Percentiles rank a stretch among this genome's conserved stretches.
These are phyloP conservation scores for Malassezia equina DNA, from an alignment of 1,284 basidiomycete species.

Conservation along the genomic window DNA sequence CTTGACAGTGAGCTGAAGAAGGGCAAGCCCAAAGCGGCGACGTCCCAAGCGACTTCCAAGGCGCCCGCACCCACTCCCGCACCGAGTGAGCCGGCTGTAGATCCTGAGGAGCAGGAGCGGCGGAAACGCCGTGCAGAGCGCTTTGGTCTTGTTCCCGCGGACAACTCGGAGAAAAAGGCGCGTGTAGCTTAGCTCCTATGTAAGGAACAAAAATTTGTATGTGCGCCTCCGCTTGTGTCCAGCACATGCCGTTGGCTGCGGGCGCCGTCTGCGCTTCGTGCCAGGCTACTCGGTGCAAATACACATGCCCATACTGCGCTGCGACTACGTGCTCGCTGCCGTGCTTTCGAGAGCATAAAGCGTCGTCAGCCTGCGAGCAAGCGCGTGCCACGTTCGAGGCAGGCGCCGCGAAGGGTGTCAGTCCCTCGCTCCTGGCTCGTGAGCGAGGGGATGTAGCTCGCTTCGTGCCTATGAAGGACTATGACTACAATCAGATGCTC, in stretches of 20 bases:
- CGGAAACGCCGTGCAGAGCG: conserved; percentile 29
- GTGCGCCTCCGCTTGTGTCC: background rate
- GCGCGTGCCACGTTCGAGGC: background rate
- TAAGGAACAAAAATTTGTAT: conserved; percentile 1
- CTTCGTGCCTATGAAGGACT: conserved; percentile 12
- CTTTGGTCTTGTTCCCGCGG: conserved; percentile 23
- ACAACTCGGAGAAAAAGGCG: conserved; percentile 25
- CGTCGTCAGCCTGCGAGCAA: background rate
- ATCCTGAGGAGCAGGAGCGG: conserved; percentile 25
- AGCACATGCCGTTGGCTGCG: background rate
- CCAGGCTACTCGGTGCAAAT: conserved; percentile 2
- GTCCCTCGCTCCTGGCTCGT: background rate
- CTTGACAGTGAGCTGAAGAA: conserved; percentile 12
- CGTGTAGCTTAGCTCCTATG: background rate
- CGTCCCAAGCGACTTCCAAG: conserved; percentile 12
- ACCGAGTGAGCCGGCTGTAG: background rate
- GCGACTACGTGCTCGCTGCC: conserved; percentile 8
- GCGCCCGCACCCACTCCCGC: conserved; percentile 20
- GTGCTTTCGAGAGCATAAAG: conserved; percentile 11
- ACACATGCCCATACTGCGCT: conserved; percentile 15
- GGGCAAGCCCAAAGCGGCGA: background rate
- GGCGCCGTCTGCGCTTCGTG: conserved; percentile 5
- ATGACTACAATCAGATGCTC: conserved; percentile 15
- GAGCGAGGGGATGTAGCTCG: background rate
- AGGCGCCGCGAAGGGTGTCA: background rate